Base-by-base conservation (phyloP, 371 early-diverging fungal genomes). In the Smittium mucronatum region DNA sequence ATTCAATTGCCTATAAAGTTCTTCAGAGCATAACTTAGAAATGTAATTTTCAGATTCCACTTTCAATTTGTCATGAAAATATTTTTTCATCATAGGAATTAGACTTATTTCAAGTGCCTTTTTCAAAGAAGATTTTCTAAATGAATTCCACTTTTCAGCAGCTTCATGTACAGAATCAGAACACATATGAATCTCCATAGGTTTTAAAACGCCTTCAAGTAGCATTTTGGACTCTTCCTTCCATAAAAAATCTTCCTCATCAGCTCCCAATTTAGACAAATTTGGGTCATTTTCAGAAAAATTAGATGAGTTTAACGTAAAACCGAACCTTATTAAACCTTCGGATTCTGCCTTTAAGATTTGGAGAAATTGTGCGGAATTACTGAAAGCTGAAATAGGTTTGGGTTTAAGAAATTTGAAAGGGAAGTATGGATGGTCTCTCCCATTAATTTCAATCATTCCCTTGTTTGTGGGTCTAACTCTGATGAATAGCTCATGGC, bases 391-490 rank as follows among this genome's bases (percentile, higher is more conserved):
- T 1, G 75, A 73, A 11, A 91, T 77, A 0, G 88, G 92, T 74
- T 95, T 95, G 31, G 86, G 83, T 15, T 76, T 75, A 69, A 97
- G 74, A 67, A 86, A 95, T 80, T 96, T 95, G 84, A 91, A 94
- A 0, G 88, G 86, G 81, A 87, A 82, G 71, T 84, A 89, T 0
- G 91, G 88, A 71, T 96, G 94, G 25, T 85, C 78, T 1, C 82
- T 85, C 58, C 92, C 91, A 70, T 64, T 71, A 58, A 98, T 93
- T 61, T 82, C 86, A 31, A 70, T 75, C 28, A 77, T 76, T 0
- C 97, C 98, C 69, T 86, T 86, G 34, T 87, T 88, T 0, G 96
- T 97, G 0, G 97, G 95, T 30, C 76, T 82, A 21, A 93, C 89
- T 2, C 83, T 81, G 1, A 95, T 82, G 26, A 84, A 83, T 21